Base-by-base conservation (phyloP, 306 rosid genomes). In the Cucumis hystrix region DNA sequence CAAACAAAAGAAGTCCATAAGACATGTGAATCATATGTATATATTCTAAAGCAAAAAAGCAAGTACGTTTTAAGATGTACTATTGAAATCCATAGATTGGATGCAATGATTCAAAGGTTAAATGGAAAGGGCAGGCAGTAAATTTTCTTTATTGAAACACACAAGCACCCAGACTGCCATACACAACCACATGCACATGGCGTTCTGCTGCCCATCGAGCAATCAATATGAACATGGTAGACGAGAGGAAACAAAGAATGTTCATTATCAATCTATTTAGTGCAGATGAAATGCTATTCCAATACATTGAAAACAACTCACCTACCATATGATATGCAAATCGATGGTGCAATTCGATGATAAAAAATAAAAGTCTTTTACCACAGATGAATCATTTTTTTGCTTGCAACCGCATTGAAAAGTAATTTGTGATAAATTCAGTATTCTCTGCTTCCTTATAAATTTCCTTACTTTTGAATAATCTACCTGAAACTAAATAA, bases 401-500 rank as follows among this genome's bases (percentile, higher is more conserved):
- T 76, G 58, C 79, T 64, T 80, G 74, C 77, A 77, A 74, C 59
- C 78, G 51, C 41, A 28, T 65, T 37, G 84, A 84, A 45, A n/a
- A n/a, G 25, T 78, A 11, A 80, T 75, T 30, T 85, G 77, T 72
- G 78, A 65, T 78, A 81, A 86, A 87, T 77, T 97, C 96, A 9
- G 89, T 89, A 49, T 76, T 28, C 78, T 91, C 91, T 15, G 90
- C 92, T 83, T 93, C 96, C 84, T 80, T 90, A 80, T 86, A 82
- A 43, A 90, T 79, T 62, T 91, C 91, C 81, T 62, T 88, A 82
- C 97, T 87, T 80, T 86, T 94, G 6, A 92, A 92, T 21, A 81
- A 74, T 89, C 97, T 85, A 80, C 93, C 96, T 3, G 91, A 83
- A 84, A 78, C 87, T 86, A 79, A 65, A 85, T 89, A 90, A 68